Conservation (phyloP, 2,329 filamentous ascomycete genomes). For the Phialophora macrospora region DNA sequence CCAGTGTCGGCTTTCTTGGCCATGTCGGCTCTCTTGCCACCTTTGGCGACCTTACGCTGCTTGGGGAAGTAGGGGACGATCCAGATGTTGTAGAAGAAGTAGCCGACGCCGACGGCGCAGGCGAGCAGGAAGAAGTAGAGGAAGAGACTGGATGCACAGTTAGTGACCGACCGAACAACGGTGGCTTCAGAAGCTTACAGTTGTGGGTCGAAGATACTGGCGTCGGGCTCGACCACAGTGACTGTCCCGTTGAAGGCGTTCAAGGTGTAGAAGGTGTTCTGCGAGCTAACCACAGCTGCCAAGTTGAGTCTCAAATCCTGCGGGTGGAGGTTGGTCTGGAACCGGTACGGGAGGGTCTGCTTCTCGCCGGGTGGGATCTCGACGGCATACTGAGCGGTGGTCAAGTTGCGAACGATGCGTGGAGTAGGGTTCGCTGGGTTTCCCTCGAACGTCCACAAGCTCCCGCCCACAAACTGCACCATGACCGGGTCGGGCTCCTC, state of each 20-base stretch:
- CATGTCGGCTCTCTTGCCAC: constrained; percentile 54
- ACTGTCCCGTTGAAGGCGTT: constrained; percentile 81
- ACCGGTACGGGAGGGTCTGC: constrained; percentile 66
- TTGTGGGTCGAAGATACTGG: constrained; percentile 91
- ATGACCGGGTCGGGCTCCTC: constrained; percentile 76
- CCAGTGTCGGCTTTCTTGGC: constrained; percentile 69
- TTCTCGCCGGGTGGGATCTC: constrained; percentile 76
- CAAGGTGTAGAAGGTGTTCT: constrained; percentile 69
- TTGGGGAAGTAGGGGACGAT: constrained; percentile 93
- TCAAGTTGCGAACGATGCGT: constrained; percentile 81
- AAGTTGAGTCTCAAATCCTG: constrained; percentile 83
- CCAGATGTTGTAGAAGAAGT: constrained; percentile 99
- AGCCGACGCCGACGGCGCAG: constrained; percentile 77
- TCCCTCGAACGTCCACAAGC: constrained; percentile 66
- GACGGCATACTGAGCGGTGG: constrained; percentile 72
- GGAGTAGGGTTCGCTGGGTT: constrained; percentile 49
- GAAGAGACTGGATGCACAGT: constrained; percentile 74
- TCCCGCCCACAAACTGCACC: constrained; percentile 76
- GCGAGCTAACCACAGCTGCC: constrained; percentile 68
- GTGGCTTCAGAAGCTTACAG: constrained; percentile 64
- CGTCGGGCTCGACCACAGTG: constrained; percentile 85
- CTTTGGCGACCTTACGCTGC: constrained; percentile 45
- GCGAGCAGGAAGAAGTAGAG: constrained; percentile 88
- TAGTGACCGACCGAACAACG: constrained; percentile 28
- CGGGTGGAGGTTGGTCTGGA: constrained; percentile 89